Percentiles rank a stretch among this genome's conserved stretches.
Evolutionary conservation across 192 early-diverging fungal species (phyloP).

Genomic region (Coemansia sp.): DNA sequence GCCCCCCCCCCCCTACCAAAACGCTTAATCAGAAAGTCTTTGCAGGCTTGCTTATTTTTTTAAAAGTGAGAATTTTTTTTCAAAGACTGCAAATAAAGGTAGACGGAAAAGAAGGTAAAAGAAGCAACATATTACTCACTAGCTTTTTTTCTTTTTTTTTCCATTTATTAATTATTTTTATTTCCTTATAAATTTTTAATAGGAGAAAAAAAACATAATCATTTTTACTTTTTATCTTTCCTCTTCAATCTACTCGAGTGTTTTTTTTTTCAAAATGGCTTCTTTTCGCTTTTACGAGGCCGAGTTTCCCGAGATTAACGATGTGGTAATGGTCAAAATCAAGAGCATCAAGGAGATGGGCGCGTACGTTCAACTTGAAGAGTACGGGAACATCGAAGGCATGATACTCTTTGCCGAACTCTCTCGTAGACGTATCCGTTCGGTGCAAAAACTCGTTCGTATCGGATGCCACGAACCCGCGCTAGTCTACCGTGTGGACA

Average conservation of each 20-base stretch:
- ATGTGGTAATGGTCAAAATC: slow-evolving; percentile 97
- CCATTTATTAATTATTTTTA: not conserved
- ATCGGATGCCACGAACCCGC: slow-evolving; percentile 93
- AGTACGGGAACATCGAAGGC: slow-evolving; percentile 97
- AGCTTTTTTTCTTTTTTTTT: not conserved
- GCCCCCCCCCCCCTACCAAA: too few species aligned
- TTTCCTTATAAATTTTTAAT: too few species aligned
- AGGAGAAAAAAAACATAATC: too few species aligned
- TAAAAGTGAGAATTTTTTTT: not conserved
- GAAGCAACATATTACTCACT: too few species aligned
- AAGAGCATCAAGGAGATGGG: slow-evolving; percentile 93
- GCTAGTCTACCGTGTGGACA: slow-evolving; percentile 91
- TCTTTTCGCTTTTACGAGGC: slow-evolving; percentile 92
- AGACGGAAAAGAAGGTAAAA: too few species aligned
- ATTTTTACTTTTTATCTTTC: not conserved
- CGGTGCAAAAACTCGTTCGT: slow-evolving; percentile 92
- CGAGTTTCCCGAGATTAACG: slow-evolving; percentile 89
- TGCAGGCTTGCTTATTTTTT: too few species aligned
- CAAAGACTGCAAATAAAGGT: too few species aligned
- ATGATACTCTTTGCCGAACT: slow-evolving; percentile 95
- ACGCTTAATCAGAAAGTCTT: too few species aligned
- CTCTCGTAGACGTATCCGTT: slow-evolving; percentile 92
- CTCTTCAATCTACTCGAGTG: not conserved
- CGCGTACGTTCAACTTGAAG: slow-evolving; percentile 90
- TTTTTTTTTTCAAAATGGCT: slow-evolving; percentile 14